Evolutionary conservation across 1,139 yeast genomes (phyloP), one percentile per base, ranked within the genome.

Genomic region (Saccharomyces hybrid): DNA sequence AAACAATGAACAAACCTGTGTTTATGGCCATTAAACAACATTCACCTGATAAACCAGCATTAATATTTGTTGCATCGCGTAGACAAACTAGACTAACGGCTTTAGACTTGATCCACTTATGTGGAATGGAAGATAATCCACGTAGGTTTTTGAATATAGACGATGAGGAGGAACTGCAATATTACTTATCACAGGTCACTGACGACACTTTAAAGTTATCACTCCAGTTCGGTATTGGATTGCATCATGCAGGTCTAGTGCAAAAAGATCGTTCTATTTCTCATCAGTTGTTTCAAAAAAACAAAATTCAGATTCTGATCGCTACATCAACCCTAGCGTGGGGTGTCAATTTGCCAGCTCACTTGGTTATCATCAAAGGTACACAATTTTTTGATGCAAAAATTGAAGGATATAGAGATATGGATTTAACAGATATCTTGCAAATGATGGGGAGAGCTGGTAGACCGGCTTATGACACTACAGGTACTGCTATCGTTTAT

Each of bases 1-100:
- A 90, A 70, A 86, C 95, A 0, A 95, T 95, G 99, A 95, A 95
- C 71, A 90, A 90, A 64, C 99, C 99, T 0, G 96, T 97, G 0
- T 95, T 89, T 64, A 82, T 88, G 86, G 97, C 99, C 0, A 93
- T 95, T 61, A 90, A 91, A 68, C 91, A 90, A 57, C 98, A 95
- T 67, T 89, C 98, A 0, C 97, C 98, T 0, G 75, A 77, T 6
- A 93, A 93, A 68, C 99, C 99, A 0, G 97, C 88, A 0, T 78
- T 95, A 63, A 86, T 95, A 31, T 95, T 95, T 69, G 99, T 95
- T 54, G 97, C 99, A 0, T 91, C 98, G 1, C 84, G 99, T 73
- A 80, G 99, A 64, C 99, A 95, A 73, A 95, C 99, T 0, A 80
- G 99, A 63, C 78, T 95, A 56, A 95, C 99, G 0, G 97, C 99